Base-by-base conservation (phyloP, 192 early-diverging fungal genomes). In the Radiomyces spectabilis region DNA sequence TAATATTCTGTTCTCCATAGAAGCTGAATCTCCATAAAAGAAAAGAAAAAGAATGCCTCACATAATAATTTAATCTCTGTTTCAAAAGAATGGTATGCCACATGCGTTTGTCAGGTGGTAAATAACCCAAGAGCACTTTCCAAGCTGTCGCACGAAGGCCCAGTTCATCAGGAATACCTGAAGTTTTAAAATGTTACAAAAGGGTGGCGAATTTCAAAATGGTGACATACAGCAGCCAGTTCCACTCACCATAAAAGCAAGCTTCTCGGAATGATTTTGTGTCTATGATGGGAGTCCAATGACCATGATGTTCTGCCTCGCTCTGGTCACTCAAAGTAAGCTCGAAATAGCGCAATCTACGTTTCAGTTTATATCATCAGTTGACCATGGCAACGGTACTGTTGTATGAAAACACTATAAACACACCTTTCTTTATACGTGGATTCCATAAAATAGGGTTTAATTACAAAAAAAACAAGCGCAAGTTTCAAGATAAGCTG, bases 101-200 rank as follows among this genome's bases (percentile, higher is more conserved):
- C 43, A 60, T 30, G 35, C 80, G 62, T 46, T 86, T 81, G 60
- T 87, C 78, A 27, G 69, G 66, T 27, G 86, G 85, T 29, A 86
- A 34, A 58, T 86, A 85, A 18, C 84, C 74, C 30, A 87, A 63
- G 13, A 89, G 55, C 18, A 87, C 75, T 72, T 84, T 88, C 85
- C 85, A 88, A 35, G 74, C 78, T 35, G 51, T 69, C 32, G 76
- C 69, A 46, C 83, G 77, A 26, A 83, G 65, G 37, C 77, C 72
- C 5, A 73, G 59, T 50, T 78, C 74, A 51, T 88, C 86, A n/a
- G 85, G 85, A 42, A 88, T 85, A 15, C 86, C 86, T 35, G n/a
- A n/a, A 15, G 21, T 12, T 9, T 32, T 21, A 29, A 12, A 26
- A 30, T 12, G 19, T 9, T 12, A 46, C 32, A 4, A 8, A 24